phyloP scores from a whole-genome alignment of 2,329 filamentous ascomycete genomes.

The Nothophoma quercina region DNA sequence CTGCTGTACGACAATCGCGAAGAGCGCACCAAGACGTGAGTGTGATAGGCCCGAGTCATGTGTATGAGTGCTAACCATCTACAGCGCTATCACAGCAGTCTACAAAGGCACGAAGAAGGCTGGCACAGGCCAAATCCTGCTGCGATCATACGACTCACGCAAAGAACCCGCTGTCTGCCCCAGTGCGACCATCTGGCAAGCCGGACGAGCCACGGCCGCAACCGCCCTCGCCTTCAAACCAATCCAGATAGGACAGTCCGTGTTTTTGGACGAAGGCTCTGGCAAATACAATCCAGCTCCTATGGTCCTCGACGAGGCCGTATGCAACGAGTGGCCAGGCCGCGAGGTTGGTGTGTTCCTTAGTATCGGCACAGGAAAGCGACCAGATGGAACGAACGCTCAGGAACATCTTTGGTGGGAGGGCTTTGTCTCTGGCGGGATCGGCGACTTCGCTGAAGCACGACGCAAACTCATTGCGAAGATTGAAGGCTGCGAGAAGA shows the following conservation, averaged over 20 bases:
- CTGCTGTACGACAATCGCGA: conserved; percentile 87
- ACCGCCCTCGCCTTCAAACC: conserved; percentile 95
- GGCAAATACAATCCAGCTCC: conserved; percentile 93
- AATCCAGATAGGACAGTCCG: conserved; percentile 88
- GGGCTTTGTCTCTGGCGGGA: conserved; percentile 72
- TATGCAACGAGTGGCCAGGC: conserved; percentile 93
- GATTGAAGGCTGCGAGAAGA: conserved; percentile 93
- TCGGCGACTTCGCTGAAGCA: conserved; percentile 92
- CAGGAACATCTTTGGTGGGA: conserved; percentile 86
- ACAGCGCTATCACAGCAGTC: conserved; percentile 85
- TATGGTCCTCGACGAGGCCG: conserved; percentile 85
- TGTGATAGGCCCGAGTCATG: conserved; percentile 18
- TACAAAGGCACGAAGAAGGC: conserved; percentile 81
- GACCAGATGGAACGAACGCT: conserved; percentile 74
- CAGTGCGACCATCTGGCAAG: conserved; percentile 96
- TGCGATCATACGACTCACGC: conserved; percentile 94
- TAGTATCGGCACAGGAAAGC: conserved; percentile 91
- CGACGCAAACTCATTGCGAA: conserved; percentile 83
- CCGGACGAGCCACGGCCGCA: conserved; percentile 90
- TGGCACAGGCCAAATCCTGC: conserved; percentile 69
- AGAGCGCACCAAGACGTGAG: conserved; percentile 88
- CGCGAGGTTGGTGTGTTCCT: conserved; percentile 91
- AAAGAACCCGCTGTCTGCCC: conserved; percentile 90
- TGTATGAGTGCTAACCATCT: conserved; percentile 23
- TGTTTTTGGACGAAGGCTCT: conserved; percentile 91